phyloP scores from a whole-genome alignment of 1,284 basidiomycete species.

The Ceratobasidium sp. region DNA sequence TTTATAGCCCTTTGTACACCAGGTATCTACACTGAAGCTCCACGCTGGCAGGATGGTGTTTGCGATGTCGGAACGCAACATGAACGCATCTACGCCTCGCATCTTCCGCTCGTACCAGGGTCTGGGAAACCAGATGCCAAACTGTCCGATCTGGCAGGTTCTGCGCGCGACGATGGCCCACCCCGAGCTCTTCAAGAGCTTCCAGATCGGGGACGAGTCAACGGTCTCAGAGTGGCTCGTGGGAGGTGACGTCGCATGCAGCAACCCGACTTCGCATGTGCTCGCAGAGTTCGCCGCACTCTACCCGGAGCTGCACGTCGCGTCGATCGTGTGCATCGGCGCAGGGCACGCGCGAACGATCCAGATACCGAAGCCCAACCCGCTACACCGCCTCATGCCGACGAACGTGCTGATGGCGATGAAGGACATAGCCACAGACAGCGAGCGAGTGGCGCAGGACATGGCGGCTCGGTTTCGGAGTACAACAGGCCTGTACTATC shows the following conservation, averaged over 20 bases:
- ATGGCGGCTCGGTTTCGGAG: conserved; percentile 16
- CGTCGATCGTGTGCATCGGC: conserved; percentile 15
- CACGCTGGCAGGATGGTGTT: conserved; percentile 9
- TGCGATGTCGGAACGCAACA: conserved; percentile 7
- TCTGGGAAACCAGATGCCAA: background rate
- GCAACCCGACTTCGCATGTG: background rate
- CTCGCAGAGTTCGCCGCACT: conserved; percentile 8
- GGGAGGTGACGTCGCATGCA: conserved; percentile 3
- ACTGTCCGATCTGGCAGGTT: conserved; percentile 15
- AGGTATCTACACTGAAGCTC: too few species aligned
- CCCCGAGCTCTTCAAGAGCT: conserved; percentile 5
- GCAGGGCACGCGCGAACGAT: conserved; percentile 19
- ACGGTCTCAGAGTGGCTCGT: background rate
- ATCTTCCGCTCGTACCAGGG: conserved; percentile 3
- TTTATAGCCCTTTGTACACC: too few species aligned
- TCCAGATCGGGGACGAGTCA: background rate
- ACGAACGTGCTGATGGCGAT: background rate
- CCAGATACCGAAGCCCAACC: background rate
- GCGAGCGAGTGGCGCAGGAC: conserved; percentile 21
- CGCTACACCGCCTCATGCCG: background rate
- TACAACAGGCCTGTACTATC: background rate
- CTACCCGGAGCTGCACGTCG: background rate
- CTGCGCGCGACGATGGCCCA: conserved; percentile 9
- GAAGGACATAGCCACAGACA: background rate
- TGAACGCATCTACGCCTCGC: conserved; percentile 5